These are phyloP conservation scores for Ophiostoma himal-ulmi DNA, from an alignment of 2,329 filamentous ascomycete species.

Conservation along the genomic window DNA sequence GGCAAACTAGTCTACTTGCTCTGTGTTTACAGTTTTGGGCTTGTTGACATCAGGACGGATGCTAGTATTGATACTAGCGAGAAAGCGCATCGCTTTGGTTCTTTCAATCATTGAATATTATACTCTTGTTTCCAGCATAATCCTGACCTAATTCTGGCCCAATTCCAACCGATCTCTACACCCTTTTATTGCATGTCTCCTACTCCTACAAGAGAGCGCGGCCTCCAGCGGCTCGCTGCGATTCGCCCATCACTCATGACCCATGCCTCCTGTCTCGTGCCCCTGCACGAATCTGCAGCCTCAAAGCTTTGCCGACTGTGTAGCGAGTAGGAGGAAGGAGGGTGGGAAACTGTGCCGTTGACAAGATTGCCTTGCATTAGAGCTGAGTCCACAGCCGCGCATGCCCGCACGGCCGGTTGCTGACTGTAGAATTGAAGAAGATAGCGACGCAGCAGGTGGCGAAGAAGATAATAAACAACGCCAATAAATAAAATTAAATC, in stretches of 20 bases:
- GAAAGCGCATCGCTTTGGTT: no score
- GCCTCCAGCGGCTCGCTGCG: neutral
- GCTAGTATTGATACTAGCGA: no score
- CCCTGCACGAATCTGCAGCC: slow-evolving; percentile 6
- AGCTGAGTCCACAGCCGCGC: slow-evolving; percentile 2
- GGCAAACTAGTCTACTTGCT: no score
- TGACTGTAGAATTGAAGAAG: neutral
- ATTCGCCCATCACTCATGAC: neutral
- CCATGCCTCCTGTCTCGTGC: neutral
- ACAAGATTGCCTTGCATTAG: slow-evolving; percentile 22
- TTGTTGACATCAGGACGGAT: no score
- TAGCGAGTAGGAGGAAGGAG: slow-evolving; percentile 18
- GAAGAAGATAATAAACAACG: neutral
- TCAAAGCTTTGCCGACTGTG: neutral
- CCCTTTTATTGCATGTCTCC: neutral
- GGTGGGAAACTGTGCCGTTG: slow-evolving; percentile 13
- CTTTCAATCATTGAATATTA: no score
- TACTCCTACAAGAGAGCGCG: neutral
- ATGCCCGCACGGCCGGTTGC: neutral
- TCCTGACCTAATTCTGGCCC: neutral
- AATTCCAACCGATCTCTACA: neutral
- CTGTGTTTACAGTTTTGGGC: no score
- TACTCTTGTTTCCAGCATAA: no score
- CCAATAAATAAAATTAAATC: no score
- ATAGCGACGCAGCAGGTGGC: neutral